These are phyloP conservation scores for Neofusicoccum parvum DNA, from an alignment of 2,329 filamentous ascomycete species.

Conservation along the genomic window DNA sequence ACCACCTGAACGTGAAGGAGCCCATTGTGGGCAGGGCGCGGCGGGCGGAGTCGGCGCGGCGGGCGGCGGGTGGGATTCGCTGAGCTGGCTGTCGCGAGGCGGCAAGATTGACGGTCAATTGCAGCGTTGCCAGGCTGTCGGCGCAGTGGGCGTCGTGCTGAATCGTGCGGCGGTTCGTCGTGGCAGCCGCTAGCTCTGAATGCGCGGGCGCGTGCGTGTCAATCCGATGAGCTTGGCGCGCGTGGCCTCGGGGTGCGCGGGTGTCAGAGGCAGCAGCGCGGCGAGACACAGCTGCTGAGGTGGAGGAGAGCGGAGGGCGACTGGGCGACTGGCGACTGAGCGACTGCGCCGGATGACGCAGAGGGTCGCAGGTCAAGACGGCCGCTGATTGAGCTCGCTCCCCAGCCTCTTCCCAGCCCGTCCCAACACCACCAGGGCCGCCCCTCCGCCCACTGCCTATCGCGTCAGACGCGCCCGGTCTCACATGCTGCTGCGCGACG, in stretches of 20 bases:
- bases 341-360: not conserved
- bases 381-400: not conserved
- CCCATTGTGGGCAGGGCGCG: conserved; percentile 53
- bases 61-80: not conserved
- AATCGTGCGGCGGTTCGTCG: not conserved
- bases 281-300: not conserved
- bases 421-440: not conserved
- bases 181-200: conserved; percentile 8
- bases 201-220: conserved; percentile 9
- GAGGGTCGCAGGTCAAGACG: not conserved
- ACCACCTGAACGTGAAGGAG: conserved; percentile 73
- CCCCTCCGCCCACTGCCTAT: not conserved
- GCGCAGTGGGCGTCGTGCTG: not conserved
- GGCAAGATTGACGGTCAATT: conserved; percentile 10
- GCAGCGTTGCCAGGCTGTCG: conserved; percentile 2
- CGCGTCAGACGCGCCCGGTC: not conserved
- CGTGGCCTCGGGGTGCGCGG: not conserved
- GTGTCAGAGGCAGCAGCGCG: not conserved
- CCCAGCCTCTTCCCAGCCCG: conserved; percentile 12
- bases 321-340: not conserved
- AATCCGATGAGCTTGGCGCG: not conserved
- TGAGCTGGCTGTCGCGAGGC: conserved; percentile 8
- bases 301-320: not conserved
- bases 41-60: not conserved
- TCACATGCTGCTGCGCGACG: conserved; percentile 6